Base-by-base conservation (phyloP, 306 rosid species). In the Begonia fuchsioides region DNA sequence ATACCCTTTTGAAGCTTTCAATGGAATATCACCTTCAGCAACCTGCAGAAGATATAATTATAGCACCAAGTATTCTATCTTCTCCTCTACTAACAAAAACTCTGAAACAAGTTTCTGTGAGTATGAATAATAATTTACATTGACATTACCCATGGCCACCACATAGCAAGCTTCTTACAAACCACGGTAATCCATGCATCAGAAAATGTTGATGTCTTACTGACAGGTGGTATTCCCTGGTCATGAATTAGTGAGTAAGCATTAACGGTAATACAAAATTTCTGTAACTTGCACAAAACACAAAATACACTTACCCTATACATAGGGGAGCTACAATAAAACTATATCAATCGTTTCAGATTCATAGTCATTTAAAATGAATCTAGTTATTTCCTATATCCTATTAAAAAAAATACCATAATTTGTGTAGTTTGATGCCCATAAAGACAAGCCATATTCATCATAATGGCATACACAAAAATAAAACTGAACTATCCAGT, bases 121-220 rank as follows among this genome's bases (percentile, higher is more conserved):
- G 43, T n/a, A 49, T 62, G 40, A 43, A 14, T 32, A 12, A 17
- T n/a, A 8, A 32, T 44, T 14, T 50, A 51, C n/a, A n/a, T n/a
- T 17, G 47, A 78, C 84, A 68, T 67, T 67, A 81, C 95, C 95
- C 97, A 81, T 18, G 87, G 82, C 97, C 97, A 90, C 97, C 97
- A 84, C 17, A 39, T 26, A 19, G 44, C 41, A 58, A 90, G 84
- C 69, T 81, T 81, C 79, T 75, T 81, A 66, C 84, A 76, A n/a
- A 90, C 82, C 38, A 44, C 71, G 38, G 87, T 72, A 63, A 81
- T 84, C 97, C 95, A 90, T n/a, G 70, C 79, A 66, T 79, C 86
- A 52, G 86, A 43, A 26, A 68, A 82, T 17, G 72, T 39, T 65
- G 75, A 50, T 17, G 35, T 15, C 67, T 67, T 84, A 63, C 70